phyloP scores from a whole-genome alignment of 1,139 yeast species.

The Taphrina communis region DNA sequence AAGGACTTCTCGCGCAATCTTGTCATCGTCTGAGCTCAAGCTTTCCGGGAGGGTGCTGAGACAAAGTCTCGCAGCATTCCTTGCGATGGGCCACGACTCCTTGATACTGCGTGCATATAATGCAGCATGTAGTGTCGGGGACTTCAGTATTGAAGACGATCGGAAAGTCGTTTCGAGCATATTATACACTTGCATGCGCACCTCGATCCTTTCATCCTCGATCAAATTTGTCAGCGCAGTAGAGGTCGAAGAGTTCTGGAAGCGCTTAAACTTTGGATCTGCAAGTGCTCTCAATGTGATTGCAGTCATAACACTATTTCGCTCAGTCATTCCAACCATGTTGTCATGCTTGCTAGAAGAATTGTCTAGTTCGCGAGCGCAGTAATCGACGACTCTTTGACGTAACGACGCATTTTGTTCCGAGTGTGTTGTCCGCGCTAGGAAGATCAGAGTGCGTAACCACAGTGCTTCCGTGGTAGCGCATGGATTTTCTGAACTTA shows the following conservation, averaged over 20 bases:
- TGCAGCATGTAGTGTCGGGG: constrained; percentile 6
- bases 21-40: neutral
- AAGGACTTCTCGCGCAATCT: neutral
- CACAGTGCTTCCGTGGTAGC: constrained; percentile 28
- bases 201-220: constrained; percentile 16
- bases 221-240: constrained; percentile 13
- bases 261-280: constrained; percentile 20
- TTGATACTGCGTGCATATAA: neutral
- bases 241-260: constrained; percentile 15
- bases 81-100: constrained; percentile 29
- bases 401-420: constrained; percentile 16
- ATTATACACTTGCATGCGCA: constrained; percentile 18
- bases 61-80: constrained; percentile 16
- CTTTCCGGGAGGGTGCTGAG: constrained; percentile 13
- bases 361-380: constrained; percentile 10
- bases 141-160: constrained; percentile 3
- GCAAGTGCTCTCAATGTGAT: constrained; percentile 30
- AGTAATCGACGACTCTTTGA: constrained; percentile 30
- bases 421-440: constrained; percentile 5
- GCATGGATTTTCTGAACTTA: constrained; percentile 33
- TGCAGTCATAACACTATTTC: constrained; percentile 23
- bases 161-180: neutral
- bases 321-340: constrained; percentile 1
- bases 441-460: constrained; percentile 20
- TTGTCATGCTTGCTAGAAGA: neutral